A percentile compares a stretch with the other conserved stretches of the same genome.
Evolutionary conservation across 805 yeast species (phyloP).

Genomic region (Brettanomyces sp.): DNA sequence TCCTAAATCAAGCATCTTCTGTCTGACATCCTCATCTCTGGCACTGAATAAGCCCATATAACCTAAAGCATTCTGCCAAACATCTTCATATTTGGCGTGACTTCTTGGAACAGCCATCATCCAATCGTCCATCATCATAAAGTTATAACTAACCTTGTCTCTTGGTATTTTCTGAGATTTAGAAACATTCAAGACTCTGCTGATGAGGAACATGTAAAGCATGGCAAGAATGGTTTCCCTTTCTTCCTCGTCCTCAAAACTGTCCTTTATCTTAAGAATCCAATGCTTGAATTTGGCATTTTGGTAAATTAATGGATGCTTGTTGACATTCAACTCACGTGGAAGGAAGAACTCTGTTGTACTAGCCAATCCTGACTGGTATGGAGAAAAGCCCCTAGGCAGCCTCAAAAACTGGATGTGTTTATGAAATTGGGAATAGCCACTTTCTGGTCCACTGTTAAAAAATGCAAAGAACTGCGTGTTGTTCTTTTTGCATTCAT

Average conservation of each 20-base stretch:
- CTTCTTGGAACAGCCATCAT: slow-evolving; percentile 82
- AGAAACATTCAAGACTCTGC: slow-evolving; percentile 58
- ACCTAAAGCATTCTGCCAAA: slow-evolving; percentile 76
- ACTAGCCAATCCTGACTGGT: slow-evolving; percentile 42
- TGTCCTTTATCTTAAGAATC: slow-evolving; percentile 50
- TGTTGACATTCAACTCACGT: slow-evolving; percentile 24
- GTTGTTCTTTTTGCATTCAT: slow-evolving; percentile 22
- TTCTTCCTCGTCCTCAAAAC: slow-evolving; percentile 28
- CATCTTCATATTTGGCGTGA: slow-evolving; percentile 38
- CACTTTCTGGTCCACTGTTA: slow-evolving; percentile 81
- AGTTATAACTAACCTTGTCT: slow-evolving; percentile 60
- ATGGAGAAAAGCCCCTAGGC: slow-evolving; percentile 50
- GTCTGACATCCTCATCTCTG: slow-evolving; percentile 49
- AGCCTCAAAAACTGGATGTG: slow-evolving; percentile 80
- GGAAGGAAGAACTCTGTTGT: slow-evolving; percentile 47
- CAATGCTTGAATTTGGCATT: slow-evolving; percentile 74
- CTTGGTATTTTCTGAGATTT: slow-evolving; percentile 36
- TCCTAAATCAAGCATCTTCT: slow-evolving; percentile 38
- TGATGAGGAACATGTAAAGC: slow-evolving; percentile 63
- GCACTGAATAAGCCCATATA: slow-evolving; percentile 71
- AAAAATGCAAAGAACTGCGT: slow-evolving; percentile 68
- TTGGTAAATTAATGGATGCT: slow-evolving; percentile 54
- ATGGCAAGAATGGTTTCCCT: slow-evolving; percentile 53
- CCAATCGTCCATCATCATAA: slow-evolving; percentile 75
- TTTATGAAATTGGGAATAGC: slow-evolving; percentile 92